Percentiles rank a stretch among this genome's conserved stretches.
Evolutionary conservation across 768 basidiomycete species (phyloP).

Genomic region (Sutorius australiensis): DNA sequence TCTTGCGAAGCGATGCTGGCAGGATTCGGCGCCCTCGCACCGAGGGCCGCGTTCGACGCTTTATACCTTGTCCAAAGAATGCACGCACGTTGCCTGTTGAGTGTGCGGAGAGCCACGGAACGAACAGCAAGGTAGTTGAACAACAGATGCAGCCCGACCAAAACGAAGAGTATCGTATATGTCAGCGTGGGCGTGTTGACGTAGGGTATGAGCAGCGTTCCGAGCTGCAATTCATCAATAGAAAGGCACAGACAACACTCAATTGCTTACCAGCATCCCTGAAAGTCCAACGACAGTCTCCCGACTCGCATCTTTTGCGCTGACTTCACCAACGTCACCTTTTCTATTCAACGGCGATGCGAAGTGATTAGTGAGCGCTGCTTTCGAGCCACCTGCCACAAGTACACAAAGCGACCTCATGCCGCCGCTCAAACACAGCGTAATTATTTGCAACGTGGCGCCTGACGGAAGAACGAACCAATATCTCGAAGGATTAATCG

Average conservation of each 20-base stretch:
- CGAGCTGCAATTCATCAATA: constrained; percentile 40
- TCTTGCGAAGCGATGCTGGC: constrained; percentile 40
- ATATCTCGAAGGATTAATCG: constrained; percentile 24
- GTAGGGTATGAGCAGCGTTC: constrained; percentile 55
- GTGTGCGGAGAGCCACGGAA: constrained; percentile 50
- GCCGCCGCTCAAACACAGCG: constrained; percentile 57
- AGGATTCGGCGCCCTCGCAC: constrained; percentile 30
- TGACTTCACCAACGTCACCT: constrained; percentile 68
- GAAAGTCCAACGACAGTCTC: constrained; percentile 66
- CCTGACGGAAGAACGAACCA: constrained; percentile 33
- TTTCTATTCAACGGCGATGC: constrained; percentile 46
- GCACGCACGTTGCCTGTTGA: constrained; percentile 57
- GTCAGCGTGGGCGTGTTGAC: constrained; percentile 46
- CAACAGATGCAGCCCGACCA: constrained; percentile 51
- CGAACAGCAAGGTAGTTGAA: constrained; percentile 62
- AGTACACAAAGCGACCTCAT: constrained; percentile 58
- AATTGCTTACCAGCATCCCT: constrained; percentile 58
- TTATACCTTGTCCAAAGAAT: constrained; percentile 45
- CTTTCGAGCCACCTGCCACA: constrained; percentile 67
- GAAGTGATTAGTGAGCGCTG: constrained; percentile 65
- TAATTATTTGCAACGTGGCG: constrained; percentile 39
- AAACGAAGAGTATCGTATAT: constrained; percentile 46
- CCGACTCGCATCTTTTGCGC: constrained; percentile 69
- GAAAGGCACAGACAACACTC: not conserved
- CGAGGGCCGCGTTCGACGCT: constrained; percentile 4